Conservation (phyloP, 164 flowering plant species). For the Piper betle region DNA sequence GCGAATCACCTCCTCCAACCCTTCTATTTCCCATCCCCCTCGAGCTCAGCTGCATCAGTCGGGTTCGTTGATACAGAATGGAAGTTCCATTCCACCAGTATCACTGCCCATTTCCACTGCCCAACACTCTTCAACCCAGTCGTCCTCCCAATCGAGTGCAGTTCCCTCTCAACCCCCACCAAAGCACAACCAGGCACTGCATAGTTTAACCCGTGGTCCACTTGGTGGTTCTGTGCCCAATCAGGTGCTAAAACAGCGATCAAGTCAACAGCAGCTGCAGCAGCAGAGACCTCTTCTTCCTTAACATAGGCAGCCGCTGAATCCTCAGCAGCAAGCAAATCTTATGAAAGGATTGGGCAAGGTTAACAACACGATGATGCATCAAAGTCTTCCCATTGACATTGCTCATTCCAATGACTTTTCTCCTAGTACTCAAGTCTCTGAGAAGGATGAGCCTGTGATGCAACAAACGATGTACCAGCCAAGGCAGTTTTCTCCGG, state of each 20-base stretch:
- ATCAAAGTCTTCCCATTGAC: conserved; percentile 44
- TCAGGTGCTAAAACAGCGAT: conserved; percentile 59
- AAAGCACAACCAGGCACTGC: conserved; percentile 39
- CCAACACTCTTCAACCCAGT: conserved; percentile 20
- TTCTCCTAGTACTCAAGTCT: conserved; percentile 36
- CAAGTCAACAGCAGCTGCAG: too few relatives aligned
- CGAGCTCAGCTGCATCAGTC: conserved; percentile 40
- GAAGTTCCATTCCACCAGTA: conserved; percentile 12
- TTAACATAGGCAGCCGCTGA: conserved; percentile 49
- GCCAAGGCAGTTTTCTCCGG: conserved; percentile 35
- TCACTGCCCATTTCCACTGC: conserved; percentile 28
- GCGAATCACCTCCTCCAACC: conserved; percentile 18
- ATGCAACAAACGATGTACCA: conserved; percentile 32
- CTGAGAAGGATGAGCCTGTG: conserved; percentile 48
- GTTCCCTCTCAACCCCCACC: conserved; percentile 44
- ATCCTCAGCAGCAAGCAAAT: conserved; percentile 58
- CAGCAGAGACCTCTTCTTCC: conserved; percentile 47
- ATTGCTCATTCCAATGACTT: conserved; percentile 46
- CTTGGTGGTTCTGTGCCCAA: conserved; percentile 26
- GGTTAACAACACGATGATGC: conserved; percentile 37
- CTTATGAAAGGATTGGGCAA: conserved; percentile 57
- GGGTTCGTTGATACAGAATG: conserved; percentile 45
- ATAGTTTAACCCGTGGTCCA: conserved; percentile 38
- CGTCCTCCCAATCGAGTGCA: conserved; percentile 49
- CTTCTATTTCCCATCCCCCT: conserved; percentile 42